Evolutionary conservation across 148 eudicot genomes (phyloP), one percentile per base, ranked within the genome.

Genomic region (Camellia japonica): DNA sequence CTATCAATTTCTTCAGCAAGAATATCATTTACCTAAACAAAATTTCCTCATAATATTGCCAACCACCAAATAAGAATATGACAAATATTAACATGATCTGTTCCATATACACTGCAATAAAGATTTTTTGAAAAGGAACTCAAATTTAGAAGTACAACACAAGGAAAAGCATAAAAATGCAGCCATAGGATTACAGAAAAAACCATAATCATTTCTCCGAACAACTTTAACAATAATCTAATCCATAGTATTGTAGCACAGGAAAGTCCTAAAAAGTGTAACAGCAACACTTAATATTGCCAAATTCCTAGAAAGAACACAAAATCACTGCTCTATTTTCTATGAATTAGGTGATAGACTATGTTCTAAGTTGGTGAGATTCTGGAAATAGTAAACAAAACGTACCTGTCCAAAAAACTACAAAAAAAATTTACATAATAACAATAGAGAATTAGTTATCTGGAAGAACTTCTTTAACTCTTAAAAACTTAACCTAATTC

Each of bases 11-110:
- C 89, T 74, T 76, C 82, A 78, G 70, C 88, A 82, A 43, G 18
- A 72, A 66, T n/a, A 82, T 60, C 73, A 71, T 58, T 63, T 65
- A 68, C 86, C 94, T 95, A 67, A 74, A 82, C 0, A 56, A 65
- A 82, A 43, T 15, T 19, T 59, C 71, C 69, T 56, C 43, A 52
- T 47, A 41, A 79, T 49, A 54, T 75, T 64, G 10, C 19, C 38
- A 79, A 18, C 16, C 18, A 67, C 12, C 41, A 44, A 51, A 67
- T 3, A 66, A 20, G 16, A 55, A 66, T 4, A 73, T 58, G 18
- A 19, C 19, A 68, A 65, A 23, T 43, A 51, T 5, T 43, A 64
- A 49, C 65, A n/a, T 6, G 46, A 30, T 56, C 19, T 5, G n/a
- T 43, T 70, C 55, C 12, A 41, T 14, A 71, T 51, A 41, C 30